A percentile compares a stretch with the other conserved stretches of the same genome.
These are phyloP conservation scores for Phaeophleospora eucalypticola DNA, from an alignment of 2,329 filamentous ascomycete genomes.

Conservation along the genomic window DNA sequence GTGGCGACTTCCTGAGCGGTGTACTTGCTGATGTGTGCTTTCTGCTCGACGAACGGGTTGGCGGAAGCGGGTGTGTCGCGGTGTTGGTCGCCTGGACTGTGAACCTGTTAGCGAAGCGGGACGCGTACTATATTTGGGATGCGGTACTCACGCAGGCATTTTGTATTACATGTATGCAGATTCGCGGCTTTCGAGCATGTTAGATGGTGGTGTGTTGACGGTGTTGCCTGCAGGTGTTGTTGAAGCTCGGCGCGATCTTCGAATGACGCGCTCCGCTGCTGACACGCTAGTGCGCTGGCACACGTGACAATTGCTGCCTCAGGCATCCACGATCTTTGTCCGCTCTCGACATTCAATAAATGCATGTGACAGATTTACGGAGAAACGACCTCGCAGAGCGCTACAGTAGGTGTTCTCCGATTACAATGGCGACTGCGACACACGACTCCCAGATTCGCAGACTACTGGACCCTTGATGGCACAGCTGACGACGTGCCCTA, in stretches of 20 bases:
- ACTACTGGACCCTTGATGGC: conserved; percentile 4
- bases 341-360: conserved; percentile 14
- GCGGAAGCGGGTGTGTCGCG: conserved; percentile 38
- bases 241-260: conserved; percentile 4
- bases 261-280: conserved; percentile 11
- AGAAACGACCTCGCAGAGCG: no score
- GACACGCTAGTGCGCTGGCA: conserved; percentile 1
- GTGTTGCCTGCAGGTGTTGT: conserved; percentile 6
- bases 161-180: conserved; percentile 11
- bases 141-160: conserved; percentile 30
- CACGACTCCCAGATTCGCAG: not conserved
- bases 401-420: no score
- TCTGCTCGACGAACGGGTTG: conserved; percentile 78
- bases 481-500: conserved; percentile 5
- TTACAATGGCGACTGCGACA: not conserved
- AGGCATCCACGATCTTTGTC: conserved; percentile 12
- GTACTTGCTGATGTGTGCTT: conserved; percentile 69
- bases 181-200: not conserved
- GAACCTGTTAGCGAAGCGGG: conserved; percentile 8
- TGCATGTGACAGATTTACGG: no score
- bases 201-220: conserved; percentile 1
- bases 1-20: conserved; percentile 88
- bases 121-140: not conserved
- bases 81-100: conserved; percentile 36
- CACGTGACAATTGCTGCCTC: conserved; percentile 2